Evolutionary conservation across 495 filamentous ascomycete species (phyloP), one percentile per base, ranked within the genome.

Genomic region (Lophiotrema nucula): DNA sequence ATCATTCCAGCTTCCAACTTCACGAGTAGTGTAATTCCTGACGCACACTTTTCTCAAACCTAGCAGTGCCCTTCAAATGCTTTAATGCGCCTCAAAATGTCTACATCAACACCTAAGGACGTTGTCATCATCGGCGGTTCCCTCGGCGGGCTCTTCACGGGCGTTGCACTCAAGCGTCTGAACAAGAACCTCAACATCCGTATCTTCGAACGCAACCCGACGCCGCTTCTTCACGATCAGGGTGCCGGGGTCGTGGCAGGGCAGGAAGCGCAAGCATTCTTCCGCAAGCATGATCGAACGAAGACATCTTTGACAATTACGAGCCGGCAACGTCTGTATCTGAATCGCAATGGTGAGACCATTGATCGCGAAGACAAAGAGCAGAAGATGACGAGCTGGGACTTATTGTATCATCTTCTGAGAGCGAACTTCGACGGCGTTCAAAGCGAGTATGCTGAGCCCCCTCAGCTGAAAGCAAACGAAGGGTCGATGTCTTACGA

Each of bases 371-470:
- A 43, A 25, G 37, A 39, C 18, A 43, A 15, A 2, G 50, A 16
- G 11, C 37, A 44, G 50, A 13, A 53, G 35, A 53, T 53, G 50
- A 43, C 50, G 23, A 77, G 73, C 31, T 84, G 81, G 79, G 79
- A 82, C 54, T 44, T 79, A 33, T 56, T 77, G 15, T 84, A 83
- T 53, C 70, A 77, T 62, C 28, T 80, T 2, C 62, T 82, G 60
- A 68, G 81, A 44, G 77, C 77, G 25, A 79, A 79, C 65, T 83
- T 77, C 64, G 81, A 84, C 69, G 75, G 77, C 2, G 64, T 77
- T 8, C 4, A 21, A 21, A 53, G 50, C 24, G 35, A 43, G 35
- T 53, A 53, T 31, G 21, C 22, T 8, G 18, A 44, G 27, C 11
- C 25, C 12, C 50, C 50, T 43, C n/a, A 41, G 22, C 13, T 10